phyloP scores from a whole-genome alignment of 2,329 filamentous ascomycete genomes.

The Incumbomyces lentus region DNA sequence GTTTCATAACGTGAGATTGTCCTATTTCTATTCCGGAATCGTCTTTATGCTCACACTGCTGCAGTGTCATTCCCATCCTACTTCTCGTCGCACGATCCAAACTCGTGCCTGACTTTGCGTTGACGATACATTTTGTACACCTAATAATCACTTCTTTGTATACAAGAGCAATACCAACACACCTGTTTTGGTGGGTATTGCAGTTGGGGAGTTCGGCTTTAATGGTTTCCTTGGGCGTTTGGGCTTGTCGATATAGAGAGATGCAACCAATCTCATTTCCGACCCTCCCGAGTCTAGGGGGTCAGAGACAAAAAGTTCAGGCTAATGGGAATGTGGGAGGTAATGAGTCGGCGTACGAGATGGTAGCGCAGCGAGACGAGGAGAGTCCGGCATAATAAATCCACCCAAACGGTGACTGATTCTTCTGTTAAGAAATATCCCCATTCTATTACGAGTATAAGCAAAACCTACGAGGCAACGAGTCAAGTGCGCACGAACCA shows the following conservation, averaged over 20 bases:
- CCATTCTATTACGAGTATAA: too few species aligned
- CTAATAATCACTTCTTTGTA: constrained; percentile 69
- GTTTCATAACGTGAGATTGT: constrained; percentile 48
- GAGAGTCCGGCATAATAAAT: constrained; percentile 3
- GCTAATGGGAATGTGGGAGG: constrained; percentile 42
- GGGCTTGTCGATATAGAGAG: constrained; percentile 86
- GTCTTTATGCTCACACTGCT: constrained; percentile 19
- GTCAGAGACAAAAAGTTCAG: constrained; percentile 14
- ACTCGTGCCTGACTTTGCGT: constrained; percentile 85
- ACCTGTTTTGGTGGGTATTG: constrained; percentile 77
- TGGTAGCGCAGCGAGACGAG: constrained; percentile 40
- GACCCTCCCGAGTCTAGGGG: constrained; percentile 17
- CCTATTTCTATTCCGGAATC: too few species aligned
- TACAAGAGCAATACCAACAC: constrained; percentile 61
- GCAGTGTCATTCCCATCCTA: constrained; percentile 71
- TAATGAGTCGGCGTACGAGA: constrained; percentile 46
- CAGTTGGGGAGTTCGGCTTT: constrained; percentile 50
- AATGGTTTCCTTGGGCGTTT: constrained; percentile 67
- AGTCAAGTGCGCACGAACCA: too few species aligned
- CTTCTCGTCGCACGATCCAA: constrained; percentile 80
- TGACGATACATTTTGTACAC: constrained; percentile 79
- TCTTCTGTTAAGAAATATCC: too few species aligned
- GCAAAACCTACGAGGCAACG: too few species aligned
- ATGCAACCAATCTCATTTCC: constrained; percentile 72
- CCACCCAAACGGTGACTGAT: too few species aligned